phyloP scores from a whole-genome alignment of 75 land plant genomes.

The Sequoiadendron giganteum region DNA sequence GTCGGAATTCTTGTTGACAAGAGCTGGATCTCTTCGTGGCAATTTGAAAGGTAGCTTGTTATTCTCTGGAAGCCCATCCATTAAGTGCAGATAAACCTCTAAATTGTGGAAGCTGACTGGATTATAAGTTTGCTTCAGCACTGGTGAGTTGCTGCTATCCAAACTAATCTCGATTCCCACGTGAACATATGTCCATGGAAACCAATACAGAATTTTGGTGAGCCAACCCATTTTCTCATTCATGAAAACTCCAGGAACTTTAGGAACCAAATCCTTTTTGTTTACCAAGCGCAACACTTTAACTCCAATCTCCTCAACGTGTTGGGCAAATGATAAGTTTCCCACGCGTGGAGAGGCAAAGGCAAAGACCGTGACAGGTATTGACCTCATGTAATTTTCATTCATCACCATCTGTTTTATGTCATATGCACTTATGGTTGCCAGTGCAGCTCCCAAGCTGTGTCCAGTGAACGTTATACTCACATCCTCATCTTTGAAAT shows the following conservation, averaged over 20 bases:
- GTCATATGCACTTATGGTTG: background rate
- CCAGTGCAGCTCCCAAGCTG: background rate
- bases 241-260: too few species aligned
- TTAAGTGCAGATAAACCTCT: too few species aligned
- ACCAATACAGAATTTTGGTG: background rate
- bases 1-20: too few species aligned
- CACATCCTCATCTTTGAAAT: background rate
- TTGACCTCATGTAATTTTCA: background rate
- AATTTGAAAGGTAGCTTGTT: too few species aligned
- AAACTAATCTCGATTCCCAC: background rate
- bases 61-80: too few species aligned
- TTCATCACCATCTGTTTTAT: background rate
- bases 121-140: background rate
- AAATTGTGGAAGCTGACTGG: background rate
- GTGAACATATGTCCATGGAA: background rate
- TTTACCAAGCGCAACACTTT: background rate
- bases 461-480: background rate
- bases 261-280: too few species aligned
- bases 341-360: slow-evolving; percentile 64
- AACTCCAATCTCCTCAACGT: background rate
- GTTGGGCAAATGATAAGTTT: slow-evolving; percentile 37
- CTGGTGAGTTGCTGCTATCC: background rate
- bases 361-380: slow-evolving; percentile 46
- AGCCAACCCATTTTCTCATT: background rate
- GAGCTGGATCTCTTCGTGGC: too few species aligned